A percentile compares a stretch with the other conserved stretches of the same genome.
Evolutionary conservation across 768 basidiomycete genomes (phyloP).

Genomic region (Rhizopogon vulgaris): DNA sequence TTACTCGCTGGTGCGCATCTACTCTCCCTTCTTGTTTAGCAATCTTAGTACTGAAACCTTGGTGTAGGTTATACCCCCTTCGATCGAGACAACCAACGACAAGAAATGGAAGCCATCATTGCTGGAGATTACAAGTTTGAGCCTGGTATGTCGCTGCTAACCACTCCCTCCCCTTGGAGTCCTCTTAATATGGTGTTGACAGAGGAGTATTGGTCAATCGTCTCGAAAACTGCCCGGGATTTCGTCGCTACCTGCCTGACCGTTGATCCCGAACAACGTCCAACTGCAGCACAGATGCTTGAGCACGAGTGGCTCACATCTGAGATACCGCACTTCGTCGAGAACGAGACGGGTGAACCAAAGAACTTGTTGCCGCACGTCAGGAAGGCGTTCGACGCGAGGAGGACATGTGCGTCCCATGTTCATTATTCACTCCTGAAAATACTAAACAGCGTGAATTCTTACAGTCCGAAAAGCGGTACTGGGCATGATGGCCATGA

Average conservation of each 20-base stretch:
- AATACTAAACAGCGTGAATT: background rate
- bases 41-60: background rate
- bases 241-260: conserved; percentile 85
- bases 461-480: conserved; percentile 80
- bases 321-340: conserved; percentile 63
- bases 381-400: conserved; percentile 86
- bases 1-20: conserved; percentile 55
- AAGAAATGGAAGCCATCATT: conserved; percentile 95
- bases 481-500: conserved; percentile 79
- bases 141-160: conserved; percentile 36
- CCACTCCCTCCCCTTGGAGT: background rate
- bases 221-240: conserved; percentile 74
- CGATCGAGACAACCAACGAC: conserved; percentile 80
- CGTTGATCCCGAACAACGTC: conserved; percentile 71
- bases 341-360: conserved; percentile 47
- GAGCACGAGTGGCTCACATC: conserved; percentile 65
- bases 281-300: conserved; percentile 71
- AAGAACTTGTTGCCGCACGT: conserved; percentile 84
- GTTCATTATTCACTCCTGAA: background rate
- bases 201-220: conserved; percentile 81
- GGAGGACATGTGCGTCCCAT: conserved; percentile 63
- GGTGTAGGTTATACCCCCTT: conserved; percentile 87
- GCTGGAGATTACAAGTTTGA: conserved; percentile 90
- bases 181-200: conserved; percentile 12
- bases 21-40: background rate